These are phyloP conservation scores for Fusarium subglutinans DNA, from an alignment of 2,329 filamentous ascomycete species.

Conservation along the genomic window DNA sequence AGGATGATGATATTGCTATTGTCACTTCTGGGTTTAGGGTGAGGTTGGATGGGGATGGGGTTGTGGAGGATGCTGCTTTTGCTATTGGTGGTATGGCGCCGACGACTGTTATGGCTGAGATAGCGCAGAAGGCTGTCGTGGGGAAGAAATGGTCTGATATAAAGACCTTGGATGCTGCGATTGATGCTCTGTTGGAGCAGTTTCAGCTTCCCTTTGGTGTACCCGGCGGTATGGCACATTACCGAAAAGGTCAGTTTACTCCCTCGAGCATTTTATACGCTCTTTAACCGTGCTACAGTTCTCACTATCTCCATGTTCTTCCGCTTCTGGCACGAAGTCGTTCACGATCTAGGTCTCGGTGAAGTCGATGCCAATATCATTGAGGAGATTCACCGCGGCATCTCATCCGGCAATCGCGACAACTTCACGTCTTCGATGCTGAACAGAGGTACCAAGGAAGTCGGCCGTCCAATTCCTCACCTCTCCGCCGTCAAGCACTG, in stretches of 20 bases:
- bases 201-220: not conserved
- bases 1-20: not conserved
- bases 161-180: not conserved
- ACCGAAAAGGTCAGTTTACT: not conserved
- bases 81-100: not conserved
- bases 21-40: not conserved
- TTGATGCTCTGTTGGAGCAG: not conserved
- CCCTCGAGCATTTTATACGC: rapidly evolving
- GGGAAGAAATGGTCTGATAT: not conserved
- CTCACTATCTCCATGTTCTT: not conserved
- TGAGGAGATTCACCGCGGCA: not conserved
- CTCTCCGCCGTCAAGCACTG: not conserved
- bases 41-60: not conserved
- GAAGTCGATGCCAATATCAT: not conserved
- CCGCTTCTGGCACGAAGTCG: not conserved
- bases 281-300: not conserved
- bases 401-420: not conserved
- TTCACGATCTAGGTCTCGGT: not conserved
- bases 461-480: not conserved
- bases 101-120: not conserved
- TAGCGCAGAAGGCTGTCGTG: not conserved
- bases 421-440: not conserved
- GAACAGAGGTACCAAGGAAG: not conserved
- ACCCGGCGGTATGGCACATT: not conserved
- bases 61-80: not conserved